A percentile compares a stretch with the other conserved stretches of the same genome.
Conservation (phyloP, 2,329 filamentous ascomycete genomes). For the Drechslerella coelobrocha region DNA sequence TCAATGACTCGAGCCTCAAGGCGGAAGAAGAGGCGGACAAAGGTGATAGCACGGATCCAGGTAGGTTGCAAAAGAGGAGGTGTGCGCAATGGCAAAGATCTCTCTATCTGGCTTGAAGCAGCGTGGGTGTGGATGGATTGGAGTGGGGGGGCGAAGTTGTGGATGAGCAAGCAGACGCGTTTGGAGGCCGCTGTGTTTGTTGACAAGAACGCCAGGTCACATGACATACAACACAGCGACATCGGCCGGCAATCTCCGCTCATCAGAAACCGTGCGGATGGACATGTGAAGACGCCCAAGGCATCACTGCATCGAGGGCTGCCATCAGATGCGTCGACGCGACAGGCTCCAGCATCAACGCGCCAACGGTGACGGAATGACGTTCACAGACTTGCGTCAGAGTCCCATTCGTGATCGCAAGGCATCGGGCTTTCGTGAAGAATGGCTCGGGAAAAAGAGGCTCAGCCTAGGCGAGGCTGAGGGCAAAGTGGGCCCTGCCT, state of each 20-base stretch:
- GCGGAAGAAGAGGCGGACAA: conserved; percentile 31
- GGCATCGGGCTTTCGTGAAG: neutral
- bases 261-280: too few relatives aligned
- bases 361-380: too few relatives aligned
- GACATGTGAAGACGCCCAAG: too few relatives aligned
- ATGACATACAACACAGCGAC: neutral
- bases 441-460: too few relatives aligned
- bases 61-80: neutral
- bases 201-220: conserved; percentile 16
- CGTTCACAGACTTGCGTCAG: neutral
- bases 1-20: neutral
- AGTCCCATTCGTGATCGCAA: neutral
- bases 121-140: conserved; percentile 3
- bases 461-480: too few relatives aligned
- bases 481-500: too few relatives aligned
- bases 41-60: neutral
- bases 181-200: conserved; percentile 10
- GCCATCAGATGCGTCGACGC: neutral
- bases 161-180: conserved; percentile 2
- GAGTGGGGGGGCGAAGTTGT: neutral
- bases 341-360: neutral
- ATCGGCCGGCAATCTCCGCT: neutral
- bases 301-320: neutral
- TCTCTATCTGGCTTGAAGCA: too few relatives aligned
- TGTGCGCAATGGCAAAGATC: neutral